These are phyloP conservation scores for Tetrahymena thermophila DNA, from an alignment of 73 alveolate genomes.

Conservation along the genomic window DNA sequence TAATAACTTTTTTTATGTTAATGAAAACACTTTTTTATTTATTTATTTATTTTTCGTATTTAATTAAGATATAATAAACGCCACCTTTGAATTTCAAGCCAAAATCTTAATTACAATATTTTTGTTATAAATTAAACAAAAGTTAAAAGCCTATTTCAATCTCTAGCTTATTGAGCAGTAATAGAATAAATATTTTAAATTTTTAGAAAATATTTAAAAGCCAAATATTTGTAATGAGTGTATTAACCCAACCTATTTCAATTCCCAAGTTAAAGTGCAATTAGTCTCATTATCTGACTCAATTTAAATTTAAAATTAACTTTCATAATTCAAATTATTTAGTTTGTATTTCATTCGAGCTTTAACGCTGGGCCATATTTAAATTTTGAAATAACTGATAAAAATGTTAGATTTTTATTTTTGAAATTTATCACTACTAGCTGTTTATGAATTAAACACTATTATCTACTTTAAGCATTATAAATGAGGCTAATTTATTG, in stretches of 20 bases:
- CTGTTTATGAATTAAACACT: background rate
- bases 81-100: background rate
- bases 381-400: background rate
- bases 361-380: background rate
- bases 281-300: background rate
- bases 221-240: no score
- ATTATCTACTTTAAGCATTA: background rate
- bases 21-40: background rate
- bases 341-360: background rate
- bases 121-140: no score
- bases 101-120: background rate
- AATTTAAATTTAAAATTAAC: no score
- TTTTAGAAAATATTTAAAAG: no score
- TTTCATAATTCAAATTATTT: background rate
- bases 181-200: no score
- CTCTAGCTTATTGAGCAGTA: no score
- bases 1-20: background rate
- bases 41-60: no score
- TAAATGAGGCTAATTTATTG: background rate
- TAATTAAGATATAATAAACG: background rate
- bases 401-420: background rate
- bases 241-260: no score
- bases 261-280: background rate
- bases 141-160: background rate
- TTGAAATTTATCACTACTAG: background rate